A percentile compares a stretch with the other conserved stretches of the same genome.
Evolutionary conservation across 2,329 filamentous ascomycete genomes (phyloP).

Genomic region (Xylariaceae sp.): DNA sequence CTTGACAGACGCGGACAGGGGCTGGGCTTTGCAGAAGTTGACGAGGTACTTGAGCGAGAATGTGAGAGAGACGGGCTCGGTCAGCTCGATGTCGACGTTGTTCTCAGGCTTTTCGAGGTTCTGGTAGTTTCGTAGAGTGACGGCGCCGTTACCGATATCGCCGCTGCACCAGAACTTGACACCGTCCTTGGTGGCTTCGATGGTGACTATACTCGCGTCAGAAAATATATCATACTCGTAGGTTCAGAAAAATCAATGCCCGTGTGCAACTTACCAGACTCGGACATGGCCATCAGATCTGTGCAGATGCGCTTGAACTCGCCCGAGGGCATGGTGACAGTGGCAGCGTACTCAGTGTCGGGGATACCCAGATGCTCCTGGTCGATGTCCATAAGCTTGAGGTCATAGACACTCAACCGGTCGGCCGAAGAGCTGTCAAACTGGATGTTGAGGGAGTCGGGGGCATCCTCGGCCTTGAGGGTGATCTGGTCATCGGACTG

Average conservation of each 20-base stretch:
- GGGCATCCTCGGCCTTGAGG: slow-evolving; percentile 93
- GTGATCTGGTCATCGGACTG: slow-evolving; percentile 94
- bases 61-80: slow-evolving; percentile 88
- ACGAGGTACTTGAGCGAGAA: slow-evolving; percentile 99
- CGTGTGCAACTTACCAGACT: slow-evolving; percentile 70
- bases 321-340: slow-evolving; percentile 78
- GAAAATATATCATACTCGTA: neutral
- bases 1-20: slow-evolving; percentile 77
- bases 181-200: slow-evolving; percentile 95
- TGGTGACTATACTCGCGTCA: slow-evolving; percentile 63
- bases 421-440: slow-evolving; percentile 91
- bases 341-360: slow-evolving; percentile 96
- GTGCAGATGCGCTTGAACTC: slow-evolving; percentile 96
- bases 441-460: slow-evolving; percentile 90
- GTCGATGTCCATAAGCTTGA: slow-evolving; percentile 99
- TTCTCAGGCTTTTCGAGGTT: slow-evolving; percentile 85
- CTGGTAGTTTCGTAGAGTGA: slow-evolving; percentile 84
- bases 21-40: slow-evolving; percentile 99
- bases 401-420: slow-evolving; percentile 95
- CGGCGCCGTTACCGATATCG: slow-evolving; percentile 93
- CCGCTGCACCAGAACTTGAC: slow-evolving; percentile 92
- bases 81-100: slow-evolving; percentile 85
- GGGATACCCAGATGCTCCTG: slow-evolving; percentile 99
- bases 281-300: slow-evolving; percentile 87
- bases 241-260: neutral